Base-by-base conservation (phyloP, 768 basidiomycete genomes). In the Tylopilus vinaceipallidus region DNA sequence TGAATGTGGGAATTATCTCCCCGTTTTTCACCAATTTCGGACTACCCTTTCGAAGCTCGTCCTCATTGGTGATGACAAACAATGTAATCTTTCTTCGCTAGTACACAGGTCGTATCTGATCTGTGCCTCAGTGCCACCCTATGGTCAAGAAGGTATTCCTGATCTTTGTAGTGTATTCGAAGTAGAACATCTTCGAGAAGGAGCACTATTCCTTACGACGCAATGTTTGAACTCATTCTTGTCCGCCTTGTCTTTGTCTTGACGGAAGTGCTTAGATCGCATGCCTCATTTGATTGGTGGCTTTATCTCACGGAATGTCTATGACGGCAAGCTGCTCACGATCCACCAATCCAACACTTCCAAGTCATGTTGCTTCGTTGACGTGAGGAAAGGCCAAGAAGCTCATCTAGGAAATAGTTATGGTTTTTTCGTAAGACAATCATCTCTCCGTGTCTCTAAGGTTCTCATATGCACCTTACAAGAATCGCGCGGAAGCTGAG, bases 161-260 rank as follows among this genome's bases (percentile, higher is more conserved):
- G 74, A 77, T 16, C 73, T 91, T 14, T 73, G 81, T 48, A 90
- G 87, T 52, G 78, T 91, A 22, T 91, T 91, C 75, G 88, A 91
- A 59, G 60, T 87, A 11, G 13, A 66, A 0, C 87, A 91, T 65
- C 71, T 91, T 14, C 67, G 66, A 2, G 61, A 65, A 13, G 58
- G 67, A 32, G 73, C 75, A 1, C 35, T 75, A 3, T 82, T 90
- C 57, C 69, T 92, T 10, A 68, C 87, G 59, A 88, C 75, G 0
- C 90, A 91, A 69, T 91, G 90, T 89, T 64, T 61, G 80, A 35
- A 29, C 26, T 12, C 3, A 27, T n/a, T 16, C 9, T 14, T 26
- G 27, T 29, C 12, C 34, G 20, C 40, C 32, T 11, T 11, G 30
- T 10, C 20, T 13, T 20, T 27, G 43, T 27, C 29, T 22, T 14